Conservation (phyloP, 495 filamentous ascomycete species). For the Penicillium coprophilum region DNA sequence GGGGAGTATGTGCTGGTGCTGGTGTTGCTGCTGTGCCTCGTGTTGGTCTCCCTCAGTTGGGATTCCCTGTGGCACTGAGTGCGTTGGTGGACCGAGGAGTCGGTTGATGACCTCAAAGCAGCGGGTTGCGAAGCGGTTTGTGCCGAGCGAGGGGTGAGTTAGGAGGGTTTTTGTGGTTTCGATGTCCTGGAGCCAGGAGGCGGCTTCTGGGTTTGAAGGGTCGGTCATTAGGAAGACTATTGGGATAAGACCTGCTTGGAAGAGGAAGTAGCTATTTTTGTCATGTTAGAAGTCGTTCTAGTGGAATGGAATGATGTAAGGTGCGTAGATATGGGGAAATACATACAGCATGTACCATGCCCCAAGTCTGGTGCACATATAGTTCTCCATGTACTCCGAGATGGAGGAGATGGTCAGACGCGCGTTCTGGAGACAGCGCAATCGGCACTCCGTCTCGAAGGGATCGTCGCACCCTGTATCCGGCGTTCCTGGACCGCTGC, state of each 20-base stretch:
- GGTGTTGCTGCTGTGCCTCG: constrained; percentile 15
- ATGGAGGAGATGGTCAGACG: constrained; percentile 47
- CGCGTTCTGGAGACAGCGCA: constrained; percentile 46
- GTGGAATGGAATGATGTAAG: neutral
- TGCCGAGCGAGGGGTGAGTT: constrained; percentile 42
- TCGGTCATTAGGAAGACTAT: constrained; percentile 52
- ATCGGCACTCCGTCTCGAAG: constrained; percentile 42
- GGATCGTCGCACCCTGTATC: constrained; percentile 39
- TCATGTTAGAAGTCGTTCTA: constrained; percentile 4
- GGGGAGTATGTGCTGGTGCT: constrained; percentile 11
- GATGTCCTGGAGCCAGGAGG: constrained; percentile 48
- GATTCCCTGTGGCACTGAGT: constrained; percentile 6
- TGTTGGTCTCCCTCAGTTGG: constrained; percentile 1
- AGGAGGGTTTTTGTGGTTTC: constrained; percentile 48
- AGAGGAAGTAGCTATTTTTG: constrained; percentile 48
- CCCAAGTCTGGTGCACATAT: constrained; percentile 44
- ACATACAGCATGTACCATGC: constrained; percentile 55
- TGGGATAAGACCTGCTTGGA: constrained; percentile 54
- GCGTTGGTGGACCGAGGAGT: constrained; percentile 38
- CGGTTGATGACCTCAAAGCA: constrained; percentile 47
- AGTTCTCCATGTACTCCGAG: constrained; percentile 43
- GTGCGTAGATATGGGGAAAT: neutral
- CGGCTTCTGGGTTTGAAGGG: constrained; percentile 43
- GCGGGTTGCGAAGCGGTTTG: constrained; percentile 45
- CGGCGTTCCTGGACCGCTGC: constrained; percentile 25